These are phyloP conservation scores for Acephala macrosclerotiorum DNA, from an alignment of 2,329 filamentous ascomycete genomes.

Conservation along the genomic window DNA sequence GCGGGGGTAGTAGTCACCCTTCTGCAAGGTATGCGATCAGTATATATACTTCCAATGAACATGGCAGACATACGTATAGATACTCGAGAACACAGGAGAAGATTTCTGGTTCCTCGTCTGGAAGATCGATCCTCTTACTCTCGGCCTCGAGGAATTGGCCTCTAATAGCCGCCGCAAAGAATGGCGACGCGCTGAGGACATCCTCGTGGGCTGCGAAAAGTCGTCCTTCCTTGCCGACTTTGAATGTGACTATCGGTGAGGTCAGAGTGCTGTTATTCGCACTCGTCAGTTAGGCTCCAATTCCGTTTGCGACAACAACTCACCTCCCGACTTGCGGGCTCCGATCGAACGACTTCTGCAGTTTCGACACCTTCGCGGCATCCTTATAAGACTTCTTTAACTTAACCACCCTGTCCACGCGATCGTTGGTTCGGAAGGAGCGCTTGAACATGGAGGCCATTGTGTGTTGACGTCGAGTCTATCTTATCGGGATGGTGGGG, in stretches of 20 bases:
- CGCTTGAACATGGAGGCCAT: slow-evolving; percentile 84
- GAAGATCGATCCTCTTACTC: slow-evolving; percentile 80
- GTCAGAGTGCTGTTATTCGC: slow-evolving; percentile 44
- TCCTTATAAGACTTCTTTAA: slow-evolving; percentile 82
- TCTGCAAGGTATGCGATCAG: slow-evolving; percentile 30
- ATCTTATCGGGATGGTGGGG: slow-evolving; percentile 35
- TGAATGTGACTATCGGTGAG: slow-evolving; percentile 84
- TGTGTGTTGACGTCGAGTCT: slow-evolving; percentile 32
- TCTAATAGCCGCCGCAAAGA: slow-evolving; percentile 77
- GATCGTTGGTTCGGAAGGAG: slow-evolving; percentile 84
- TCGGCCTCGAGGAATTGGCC: slow-evolving; percentile 76
- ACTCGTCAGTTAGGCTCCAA: slow-evolving; percentile 28
- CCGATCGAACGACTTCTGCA: slow-evolving; percentile 80
- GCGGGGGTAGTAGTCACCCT: slow-evolving; percentile 70
- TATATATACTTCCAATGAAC: not conserved
- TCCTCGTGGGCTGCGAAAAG: slow-evolving; percentile 96
- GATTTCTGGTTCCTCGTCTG: slow-evolving; percentile 85
- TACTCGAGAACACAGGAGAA: slow-evolving; percentile 95
- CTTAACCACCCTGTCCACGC: slow-evolving; percentile 88
- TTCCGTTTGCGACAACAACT: slow-evolving; percentile 23
- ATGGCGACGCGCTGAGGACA: slow-evolving; percentile 84
- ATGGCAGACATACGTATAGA: slow-evolving; percentile 66
- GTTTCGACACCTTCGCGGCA: slow-evolving; percentile 80
- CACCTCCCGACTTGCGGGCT: slow-evolving; percentile 59
- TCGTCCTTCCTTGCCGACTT: slow-evolving; percentile 83